Evolutionary conservation across 352 stramenopile genomes (phyloP).

Genomic region (Peronospora tabacina): DNA sequence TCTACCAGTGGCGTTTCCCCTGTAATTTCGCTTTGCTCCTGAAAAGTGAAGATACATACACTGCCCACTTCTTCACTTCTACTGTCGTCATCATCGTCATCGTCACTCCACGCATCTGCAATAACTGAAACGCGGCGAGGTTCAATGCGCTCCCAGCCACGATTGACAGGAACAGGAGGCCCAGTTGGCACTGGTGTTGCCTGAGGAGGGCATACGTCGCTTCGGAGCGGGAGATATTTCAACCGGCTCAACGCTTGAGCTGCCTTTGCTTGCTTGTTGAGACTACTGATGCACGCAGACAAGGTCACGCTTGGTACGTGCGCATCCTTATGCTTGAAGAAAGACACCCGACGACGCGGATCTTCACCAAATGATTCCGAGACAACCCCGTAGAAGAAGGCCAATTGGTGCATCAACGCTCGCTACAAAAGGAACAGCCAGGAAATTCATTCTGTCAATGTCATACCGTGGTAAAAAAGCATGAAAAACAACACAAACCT

Average conservation of each 20-base stretch:
- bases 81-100: conserved; percentile 38
- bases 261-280: conserved; percentile 23
- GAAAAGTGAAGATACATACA: conserved; percentile 5
- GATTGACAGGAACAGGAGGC: conserved; percentile 31
- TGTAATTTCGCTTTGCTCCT: conserved; percentile 10
- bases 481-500: conserved; percentile 25
- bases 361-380: conserved; percentile 78
- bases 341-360: conserved; percentile 55
- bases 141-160: conserved; percentile 70
- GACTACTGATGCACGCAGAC: conserved; percentile 41
- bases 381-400: conserved; percentile 49
- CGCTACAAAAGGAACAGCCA: conserved; percentile 25
- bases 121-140: conserved; percentile 36
- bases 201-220: conserved; percentile 20
- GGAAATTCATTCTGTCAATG: not conserved
- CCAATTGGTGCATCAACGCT: conserved; percentile 65
- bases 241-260: conserved; percentile 31
- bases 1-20: conserved; percentile 8
- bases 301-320: conserved; percentile 46
- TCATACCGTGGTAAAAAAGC: not conserved
- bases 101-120: conserved; percentile 72
- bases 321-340: conserved; percentile 62
- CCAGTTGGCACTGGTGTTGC: conserved; percentile 14
- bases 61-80: conserved; percentile 17
- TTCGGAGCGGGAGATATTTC: conserved; percentile 50